These are phyloP conservation scores for Hippophae tibetana DNA, from an alignment of 306 rosid genomes.

Conservation along the genomic window DNA sequence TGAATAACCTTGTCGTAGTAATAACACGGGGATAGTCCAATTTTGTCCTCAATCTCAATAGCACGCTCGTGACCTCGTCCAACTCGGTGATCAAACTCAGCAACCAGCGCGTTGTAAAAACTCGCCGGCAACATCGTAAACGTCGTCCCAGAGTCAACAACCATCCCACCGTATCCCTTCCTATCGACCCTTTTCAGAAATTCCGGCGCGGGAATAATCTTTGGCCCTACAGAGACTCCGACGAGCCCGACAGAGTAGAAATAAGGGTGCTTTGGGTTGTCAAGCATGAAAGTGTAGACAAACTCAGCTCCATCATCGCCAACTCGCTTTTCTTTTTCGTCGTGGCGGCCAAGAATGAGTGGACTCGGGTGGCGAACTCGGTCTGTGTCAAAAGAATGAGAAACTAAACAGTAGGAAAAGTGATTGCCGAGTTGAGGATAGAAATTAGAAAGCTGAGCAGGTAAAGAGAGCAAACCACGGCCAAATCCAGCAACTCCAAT, in stretches of 20 bases:
- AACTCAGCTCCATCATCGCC: conserved; percentile 20
- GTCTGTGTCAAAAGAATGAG: conserved; percentile 66
- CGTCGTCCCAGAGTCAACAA: conserved; percentile 90
- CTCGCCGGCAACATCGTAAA: conserved; percentile 76
- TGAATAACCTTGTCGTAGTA: conserved; percentile 24
- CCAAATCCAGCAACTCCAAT: conserved; percentile 93
- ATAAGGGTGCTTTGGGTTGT: conserved; percentile 76
- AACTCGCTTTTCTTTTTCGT: conserved; percentile 18
- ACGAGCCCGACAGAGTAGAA: conserved; percentile 64
- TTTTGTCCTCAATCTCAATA: conserved; percentile 43
- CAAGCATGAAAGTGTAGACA: conserved; percentile 64
- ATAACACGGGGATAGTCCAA: conserved; percentile 78
- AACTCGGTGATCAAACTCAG: conserved; percentile 56
- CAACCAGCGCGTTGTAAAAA: conserved; percentile 52
- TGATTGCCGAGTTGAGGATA: conserved; percentile 68
- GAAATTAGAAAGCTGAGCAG: conserved; percentile 55
- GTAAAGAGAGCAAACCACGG: conserved; percentile 63
- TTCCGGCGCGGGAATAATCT: conserved; percentile 48
- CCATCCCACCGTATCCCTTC: conserved; percentile 64
- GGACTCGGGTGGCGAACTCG: conserved; percentile 69
- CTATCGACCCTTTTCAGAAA: conserved; percentile 38
- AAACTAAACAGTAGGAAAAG: conserved; percentile 77
- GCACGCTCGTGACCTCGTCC: conserved; percentile 55
- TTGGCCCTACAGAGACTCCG: conserved; percentile 59
- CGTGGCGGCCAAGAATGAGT: conserved; percentile 59